These are phyloP conservation scores for Eutreptiella sp. DNA, from an alignment of 208 protist genomes.

Conservation along the genomic window DNA sequence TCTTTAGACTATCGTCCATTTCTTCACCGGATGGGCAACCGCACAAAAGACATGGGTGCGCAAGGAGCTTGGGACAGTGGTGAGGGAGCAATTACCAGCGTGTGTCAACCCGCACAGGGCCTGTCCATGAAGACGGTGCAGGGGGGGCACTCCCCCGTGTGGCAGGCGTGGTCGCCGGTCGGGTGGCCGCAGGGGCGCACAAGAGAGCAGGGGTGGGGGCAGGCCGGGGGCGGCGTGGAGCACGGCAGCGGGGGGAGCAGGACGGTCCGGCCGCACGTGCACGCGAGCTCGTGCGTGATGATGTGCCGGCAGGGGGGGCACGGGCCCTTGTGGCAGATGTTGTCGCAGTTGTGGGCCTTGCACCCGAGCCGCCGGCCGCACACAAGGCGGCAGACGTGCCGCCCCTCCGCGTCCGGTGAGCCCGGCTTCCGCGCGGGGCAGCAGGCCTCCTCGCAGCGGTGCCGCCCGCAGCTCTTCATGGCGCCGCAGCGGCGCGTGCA, in stretches of 20 bases:
- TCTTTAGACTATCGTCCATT: too few species aligned
- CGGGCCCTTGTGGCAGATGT: conserved; percentile 66
- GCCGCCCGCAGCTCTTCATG: conserved; percentile 67
- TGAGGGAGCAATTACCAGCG: too few species aligned
- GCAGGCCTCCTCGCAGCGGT: conserved; percentile 66
- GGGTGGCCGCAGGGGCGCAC: conserved; percentile 73
- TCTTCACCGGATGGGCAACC: too few species aligned
- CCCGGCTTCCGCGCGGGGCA: conserved; percentile 33
- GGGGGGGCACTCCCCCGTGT: conserved; percentile 57
- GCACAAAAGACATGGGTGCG: too few species aligned
- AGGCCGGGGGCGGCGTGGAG: conserved; percentile 66
- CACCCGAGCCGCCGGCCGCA: conserved; percentile 73
- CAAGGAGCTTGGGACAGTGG: too few species aligned
- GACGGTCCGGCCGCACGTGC: conserved; percentile 66
- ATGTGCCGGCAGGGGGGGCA: conserved; percentile 60
- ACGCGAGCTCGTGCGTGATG: conserved; percentile 70
- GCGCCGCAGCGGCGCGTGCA: conserved; percentile 58
- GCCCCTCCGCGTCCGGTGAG: conserved; percentile 41
- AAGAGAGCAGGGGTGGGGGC: conserved; percentile 60
- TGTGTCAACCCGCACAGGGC: conserved; percentile 47
- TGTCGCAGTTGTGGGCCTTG: conserved; percentile 62
- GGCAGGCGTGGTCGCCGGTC: conserved; percentile 60
- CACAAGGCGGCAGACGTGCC: conserved; percentile 66
- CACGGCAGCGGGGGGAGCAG: conserved; percentile 78
- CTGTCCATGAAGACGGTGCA: conserved; percentile 70